Evolutionary conservation across 139 green algal species (phyloP), one percentile per base, ranked within the genome.

Genomic region (Chlorella sp.): DNA sequence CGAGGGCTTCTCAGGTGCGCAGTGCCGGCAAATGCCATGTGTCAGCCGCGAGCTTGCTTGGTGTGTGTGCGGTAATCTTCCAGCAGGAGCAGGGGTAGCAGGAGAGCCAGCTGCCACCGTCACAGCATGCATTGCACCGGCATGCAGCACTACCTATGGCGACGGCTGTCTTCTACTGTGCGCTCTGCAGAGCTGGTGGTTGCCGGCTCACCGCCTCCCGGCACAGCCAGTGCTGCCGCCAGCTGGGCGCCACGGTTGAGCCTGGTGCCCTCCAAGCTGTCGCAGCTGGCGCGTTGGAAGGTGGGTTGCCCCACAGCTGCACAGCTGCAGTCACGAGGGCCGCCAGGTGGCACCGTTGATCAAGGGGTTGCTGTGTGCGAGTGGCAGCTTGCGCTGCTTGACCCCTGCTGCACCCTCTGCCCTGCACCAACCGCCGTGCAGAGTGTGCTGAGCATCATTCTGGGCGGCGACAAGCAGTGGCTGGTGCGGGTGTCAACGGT

Each of bases 141-240:
- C n/a, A n/a, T n/a, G n/a, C n/a, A n/a, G n/a, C n/a, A n/a, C n/a
- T n/a, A n/a, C n/a, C n/a, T n/a, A n/a, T n/a, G n/a, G n/a, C n/a
- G n/a, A n/a, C n/a, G n/a, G n/a, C n/a, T n/a, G n/a, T n/a, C n/a
- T n/a, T n/a, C n/a, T n/a, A n/a, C n/a, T n/a, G n/a, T n/a, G n/a
- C n/a, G n/a, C n/a, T n/a, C 51, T 57, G 64, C 73, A 78, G 86
- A 90, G 80, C 74, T 87, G 41, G 73, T 89, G 39, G 34, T 89
- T 30, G 69, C 80, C 1, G 39, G 78, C 30, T 30, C 86, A 12
- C 83, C 80, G 20, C 65, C 65, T 1, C n/a, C 83, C 36, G 23
- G 72, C 3, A 60, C 51, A 3, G 34, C 62, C 26, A 25, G 21
- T 60, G n/a, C 0, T 25, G 36, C 56, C 5, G 55, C 13, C 44